phyloP scores from a whole-genome alignment of 768 basidiomycete genomes.

The Cubamyces lactineus region DNA sequence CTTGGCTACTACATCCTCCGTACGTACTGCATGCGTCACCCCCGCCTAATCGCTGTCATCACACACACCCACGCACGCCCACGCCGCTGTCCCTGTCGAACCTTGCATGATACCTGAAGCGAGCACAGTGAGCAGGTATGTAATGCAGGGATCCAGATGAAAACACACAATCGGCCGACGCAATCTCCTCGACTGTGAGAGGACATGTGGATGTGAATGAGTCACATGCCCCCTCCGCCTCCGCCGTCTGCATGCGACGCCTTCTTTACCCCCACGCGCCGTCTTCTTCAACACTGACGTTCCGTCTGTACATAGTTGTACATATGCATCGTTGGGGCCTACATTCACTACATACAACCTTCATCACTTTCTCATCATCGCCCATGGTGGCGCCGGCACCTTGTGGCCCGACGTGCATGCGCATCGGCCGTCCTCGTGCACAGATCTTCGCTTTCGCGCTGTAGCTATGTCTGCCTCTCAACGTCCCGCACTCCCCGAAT shows the following conservation, averaged over 20 bases:
- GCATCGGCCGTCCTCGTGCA: too few relatives aligned
- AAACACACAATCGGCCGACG: constrained; percentile 40
- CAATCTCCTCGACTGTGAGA: constrained; percentile 50
- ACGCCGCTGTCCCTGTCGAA: constrained; percentile 27
- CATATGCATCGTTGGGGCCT: too few relatives aligned
- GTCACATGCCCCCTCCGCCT: too few relatives aligned
- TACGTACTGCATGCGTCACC: constrained; percentile 13
- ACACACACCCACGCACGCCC: background rate
- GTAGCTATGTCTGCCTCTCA: constrained; percentile 7
- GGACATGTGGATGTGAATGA: constrained; percentile 38
- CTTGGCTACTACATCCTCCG: background rate
- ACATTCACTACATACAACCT: too few relatives aligned
- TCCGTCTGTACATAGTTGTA: too few relatives aligned
- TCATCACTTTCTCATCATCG: too few relatives aligned
- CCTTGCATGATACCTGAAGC: constrained; percentile 45
- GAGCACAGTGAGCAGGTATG: background rate
- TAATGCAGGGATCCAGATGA: background rate
- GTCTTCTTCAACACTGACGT: too few relatives aligned
- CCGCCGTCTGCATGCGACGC: too few relatives aligned
- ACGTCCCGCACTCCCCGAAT: background rate
- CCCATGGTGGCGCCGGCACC: too few relatives aligned
- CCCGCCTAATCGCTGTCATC: constrained; percentile 12
- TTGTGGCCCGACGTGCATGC: too few relatives aligned
- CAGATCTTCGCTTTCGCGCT: constrained; percentile 9
- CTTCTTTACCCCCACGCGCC: too few relatives aligned